Conservation (phyloP, 306 rosid genomes). For the Boehmeria nivea region DNA sequence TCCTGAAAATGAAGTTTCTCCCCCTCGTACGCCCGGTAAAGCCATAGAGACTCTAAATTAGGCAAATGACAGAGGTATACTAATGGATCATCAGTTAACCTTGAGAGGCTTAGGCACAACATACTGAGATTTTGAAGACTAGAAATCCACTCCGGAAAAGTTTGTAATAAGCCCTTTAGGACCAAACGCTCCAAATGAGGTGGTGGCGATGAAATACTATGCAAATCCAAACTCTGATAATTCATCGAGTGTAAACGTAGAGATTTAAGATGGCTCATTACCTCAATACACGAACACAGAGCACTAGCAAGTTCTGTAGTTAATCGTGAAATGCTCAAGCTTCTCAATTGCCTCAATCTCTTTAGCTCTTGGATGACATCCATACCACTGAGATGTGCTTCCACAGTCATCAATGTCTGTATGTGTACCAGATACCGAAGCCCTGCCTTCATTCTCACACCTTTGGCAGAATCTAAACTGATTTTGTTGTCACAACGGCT, state of each 20-base stretch:
- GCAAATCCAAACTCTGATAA: conserved; percentile 19
- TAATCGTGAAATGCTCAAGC: not conserved
- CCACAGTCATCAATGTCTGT: not conserved
- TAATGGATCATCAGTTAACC: conserved; percentile 19
- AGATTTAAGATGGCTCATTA: conserved; percentile 21
- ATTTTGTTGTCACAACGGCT: not conserved
- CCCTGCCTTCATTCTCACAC: not conserved
- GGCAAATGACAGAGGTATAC: conserved; percentile 8
- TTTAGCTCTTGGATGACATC: not conserved
- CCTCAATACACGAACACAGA: conserved; percentile 1
- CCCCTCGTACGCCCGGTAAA: conserved; percentile 18
- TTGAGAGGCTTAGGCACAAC: conserved; percentile 18
- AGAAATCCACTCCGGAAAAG: conserved; percentile 25
- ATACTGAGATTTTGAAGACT: conserved; percentile 16
- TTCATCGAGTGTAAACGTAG: conserved; percentile 5
- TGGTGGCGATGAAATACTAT: conserved; percentile 1
- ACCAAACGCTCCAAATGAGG: not conserved
- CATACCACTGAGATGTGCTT: not conserved
- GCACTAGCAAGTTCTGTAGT: conserved; percentile 6
- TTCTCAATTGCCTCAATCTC: not conserved
- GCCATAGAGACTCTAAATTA: conserved; percentile 4
- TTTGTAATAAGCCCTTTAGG: not conserved
- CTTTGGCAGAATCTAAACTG: not conserved
- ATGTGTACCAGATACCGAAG: not conserved
- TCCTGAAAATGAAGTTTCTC: conserved; percentile 13